Base-by-base conservation (phyloP, 169 alveolate species). In the Miamiensis avidus region DNA sequence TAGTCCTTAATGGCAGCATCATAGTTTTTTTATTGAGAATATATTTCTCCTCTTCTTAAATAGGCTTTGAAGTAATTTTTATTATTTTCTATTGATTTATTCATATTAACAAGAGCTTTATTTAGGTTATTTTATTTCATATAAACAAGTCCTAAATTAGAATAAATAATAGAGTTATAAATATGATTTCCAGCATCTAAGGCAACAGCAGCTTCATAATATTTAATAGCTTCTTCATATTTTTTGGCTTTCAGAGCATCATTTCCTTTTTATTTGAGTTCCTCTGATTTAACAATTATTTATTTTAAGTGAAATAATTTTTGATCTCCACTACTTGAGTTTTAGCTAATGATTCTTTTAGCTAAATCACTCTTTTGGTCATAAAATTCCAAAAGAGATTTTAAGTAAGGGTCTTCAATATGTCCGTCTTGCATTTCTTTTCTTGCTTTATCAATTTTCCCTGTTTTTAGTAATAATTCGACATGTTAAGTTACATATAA, bases 11-110 rank as follows among this genome's bases (percentile, higher is more conserved):
- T 20, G 4, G 69, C 69, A 11, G 4, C 4, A 11, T 49, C 69
- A 20, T 49, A 49, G 4, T 49, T 49, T 49, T 20, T 20, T 49
- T 49, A 49, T 20, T 49, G 4, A 49, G 4, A 11, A 49, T 49
- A 49, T 4, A 94, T 84, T 72, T 94, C 94, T 6, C 94, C 96
- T 84, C 97, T 85, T 83, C 95, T 93, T 26, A 93, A 77, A 87
- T 91, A 93, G 1, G 96, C 98, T 75, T 93, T 94, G 20, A 91
- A 82, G 79, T 93, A 94, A 27, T 88, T 81, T 29, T 94, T 94
- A 82, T 94, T 93, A 16, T 84, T 49, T 64, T 88, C 93, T 65
- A 95, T 91, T 25, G 97, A 89, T 82, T 88, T 84, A 82, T 89
- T 93, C 11, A 88, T 81, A 86, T 94, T 96, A 32, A 82, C 78